Evolutionary conservation across 169 alveolate species (phyloP).

Genomic region (Cryptosporidium bovis): DNA sequence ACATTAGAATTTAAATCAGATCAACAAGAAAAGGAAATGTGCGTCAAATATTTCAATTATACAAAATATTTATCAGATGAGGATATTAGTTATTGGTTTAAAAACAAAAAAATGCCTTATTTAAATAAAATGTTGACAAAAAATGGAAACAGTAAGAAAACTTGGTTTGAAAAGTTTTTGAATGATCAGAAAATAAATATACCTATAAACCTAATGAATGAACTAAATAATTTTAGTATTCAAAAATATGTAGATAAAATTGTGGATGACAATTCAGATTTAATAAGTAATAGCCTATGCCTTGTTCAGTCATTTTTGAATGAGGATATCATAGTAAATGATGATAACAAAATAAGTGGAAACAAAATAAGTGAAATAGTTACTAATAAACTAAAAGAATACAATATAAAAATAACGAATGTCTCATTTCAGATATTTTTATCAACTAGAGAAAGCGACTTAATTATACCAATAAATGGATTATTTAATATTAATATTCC

Average conservation of each 20-base stretch:
- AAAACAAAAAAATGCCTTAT: constrained; percentile 6
- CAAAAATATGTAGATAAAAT: constrained; percentile 40
- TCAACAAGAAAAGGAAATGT: constrained; percentile 15
- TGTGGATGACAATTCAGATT: constrained; percentile 11
- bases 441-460: constrained; percentile 47
- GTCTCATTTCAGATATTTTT: constrained; percentile 19
- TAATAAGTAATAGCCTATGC: constrained; percentile 31
- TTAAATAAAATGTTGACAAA: not conserved
- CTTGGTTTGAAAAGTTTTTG: constrained; percentile 43
- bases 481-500: constrained; percentile 34
- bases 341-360: not conserved
- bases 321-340: constrained; percentile 4
- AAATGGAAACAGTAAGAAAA: not conserved
- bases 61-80: constrained; percentile 37
- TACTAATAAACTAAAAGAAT: constrained; percentile 23
- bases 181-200: constrained; percentile 51
- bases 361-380: constrained; percentile 9
- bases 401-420: constrained; percentile 28
- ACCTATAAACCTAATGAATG: constrained; percentile 29
- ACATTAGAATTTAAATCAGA: constrained; percentile 27
- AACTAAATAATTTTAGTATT: constrained; percentile 3
- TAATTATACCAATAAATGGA: constrained; percentile 40
- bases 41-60: constrained; percentile 40
- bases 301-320: constrained; percentile 29
- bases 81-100: constrained; percentile 36